Evolutionary conservation across 129 eudicot species (phyloP).

Genomic region (Heracleum sosnowskyi): DNA sequence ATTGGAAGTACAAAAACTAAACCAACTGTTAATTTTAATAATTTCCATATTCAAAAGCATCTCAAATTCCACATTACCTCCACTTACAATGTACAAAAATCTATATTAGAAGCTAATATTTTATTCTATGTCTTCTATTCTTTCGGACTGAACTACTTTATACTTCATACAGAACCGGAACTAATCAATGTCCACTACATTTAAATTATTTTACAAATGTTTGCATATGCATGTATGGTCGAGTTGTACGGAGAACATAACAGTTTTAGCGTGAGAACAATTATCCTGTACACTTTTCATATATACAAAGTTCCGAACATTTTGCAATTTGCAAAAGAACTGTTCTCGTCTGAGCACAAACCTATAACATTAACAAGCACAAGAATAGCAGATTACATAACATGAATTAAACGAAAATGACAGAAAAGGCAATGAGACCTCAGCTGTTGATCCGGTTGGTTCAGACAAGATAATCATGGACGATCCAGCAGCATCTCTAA

Average conservation of each 20-base stretch:
- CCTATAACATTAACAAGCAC: neutral
- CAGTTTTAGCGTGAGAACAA: no score
- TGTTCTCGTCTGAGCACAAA: neutral
- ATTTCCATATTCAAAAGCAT: neutral
- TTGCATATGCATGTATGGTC: no score
- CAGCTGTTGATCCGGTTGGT: conserved; percentile 77
- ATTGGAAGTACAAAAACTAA: neutral
- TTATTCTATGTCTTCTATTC: neutral
- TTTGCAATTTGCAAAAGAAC: neutral
- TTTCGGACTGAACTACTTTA: neutral
- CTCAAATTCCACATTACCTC: neutral
- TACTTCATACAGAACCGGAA: neutral
- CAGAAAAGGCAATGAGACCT: conserved; percentile 30
- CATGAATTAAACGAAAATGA: neutral
- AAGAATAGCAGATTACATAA: neutral
- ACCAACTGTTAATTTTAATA: neutral
- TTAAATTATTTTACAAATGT: no score
- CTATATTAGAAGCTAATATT: neutral
- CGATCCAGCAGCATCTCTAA: conserved; percentile 46
- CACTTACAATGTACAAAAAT: neutral
- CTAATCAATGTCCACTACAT: neutral
- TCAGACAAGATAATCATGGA: conserved; percentile 45
- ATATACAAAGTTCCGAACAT: neutral
- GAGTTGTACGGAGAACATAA: no score
- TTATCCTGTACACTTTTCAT: no score